A percentile compares a stretch with the other conserved stretches of the same genome.
Conservation (phyloP, 2,329 filamentous ascomycete genomes). For the Cordyceps cateniannulata region DNA sequence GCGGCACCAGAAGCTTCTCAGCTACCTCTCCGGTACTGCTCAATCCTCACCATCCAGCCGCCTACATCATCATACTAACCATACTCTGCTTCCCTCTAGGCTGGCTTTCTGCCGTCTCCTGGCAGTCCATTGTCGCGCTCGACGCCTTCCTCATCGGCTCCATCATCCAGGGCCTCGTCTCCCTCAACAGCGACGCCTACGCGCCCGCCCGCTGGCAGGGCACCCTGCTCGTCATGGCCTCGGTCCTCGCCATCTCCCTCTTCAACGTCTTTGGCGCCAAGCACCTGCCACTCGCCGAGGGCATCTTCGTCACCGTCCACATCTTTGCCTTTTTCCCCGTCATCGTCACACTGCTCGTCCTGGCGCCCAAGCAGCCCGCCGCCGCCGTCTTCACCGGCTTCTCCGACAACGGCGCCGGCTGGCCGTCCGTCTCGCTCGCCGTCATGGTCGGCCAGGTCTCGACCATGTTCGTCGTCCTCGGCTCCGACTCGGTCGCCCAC, state of each 20-base stretch:
- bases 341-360: slow-evolving; percentile 15
- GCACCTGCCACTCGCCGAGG: slow-evolving; percentile 14
- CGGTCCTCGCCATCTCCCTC: slow-evolving; percentile 5
- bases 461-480: slow-evolving; percentile 12
- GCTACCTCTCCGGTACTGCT: slow-evolving; percentile 34
- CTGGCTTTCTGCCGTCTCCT: slow-evolving; percentile 40
- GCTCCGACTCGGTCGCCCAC: slow-evolving; percentile 15
- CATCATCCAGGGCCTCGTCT: slow-evolving; percentile 37
- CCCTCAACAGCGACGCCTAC: slow-evolving; percentile 29
- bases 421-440: slow-evolving; percentile 12
- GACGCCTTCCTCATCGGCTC: slow-evolving; percentile 36
- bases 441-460: slow-evolving; percentile 16
- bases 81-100: slow-evolving; percentile 18
- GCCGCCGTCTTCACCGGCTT: slow-evolving; percentile 14
- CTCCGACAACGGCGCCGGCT: slow-evolving; percentile 17
- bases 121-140: slow-evolving; percentile 35
- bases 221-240: slow-evolving; percentile 13
- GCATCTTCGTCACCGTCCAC: slow-evolving; percentile 14
- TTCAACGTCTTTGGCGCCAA: slow-evolving; percentile 13
- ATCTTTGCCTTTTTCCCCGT: slow-evolving; percentile 14
- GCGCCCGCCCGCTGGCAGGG: slow-evolving; percentile 21
- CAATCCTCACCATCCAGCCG: not conserved
- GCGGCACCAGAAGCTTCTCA: slow-evolving; percentile 43
- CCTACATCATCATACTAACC: not conserved
- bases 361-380: slow-evolving; percentile 13